Conservation (phyloP, 805 yeast species). For the Cyberlindnera lachancei region DNA sequence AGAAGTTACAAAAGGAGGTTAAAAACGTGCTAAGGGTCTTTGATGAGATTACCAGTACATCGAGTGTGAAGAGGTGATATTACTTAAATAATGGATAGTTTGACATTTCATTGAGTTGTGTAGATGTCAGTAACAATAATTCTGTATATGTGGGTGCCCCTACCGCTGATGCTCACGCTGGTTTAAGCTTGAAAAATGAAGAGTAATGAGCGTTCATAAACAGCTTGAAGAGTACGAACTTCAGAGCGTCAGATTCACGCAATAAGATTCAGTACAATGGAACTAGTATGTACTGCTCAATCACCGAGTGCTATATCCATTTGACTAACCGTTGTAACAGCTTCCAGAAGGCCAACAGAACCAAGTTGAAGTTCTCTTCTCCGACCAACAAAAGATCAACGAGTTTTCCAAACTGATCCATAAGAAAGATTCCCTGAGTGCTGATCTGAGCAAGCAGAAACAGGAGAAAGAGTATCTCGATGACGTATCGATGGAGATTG, state of each 20-base stretch:
- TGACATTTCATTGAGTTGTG: no score
- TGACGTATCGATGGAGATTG: conserved; percentile 79
- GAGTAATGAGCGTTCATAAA: no score
- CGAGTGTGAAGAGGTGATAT: neutral
- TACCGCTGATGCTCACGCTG: no score
- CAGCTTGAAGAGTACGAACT: no score
- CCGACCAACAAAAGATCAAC: conserved; percentile 85
- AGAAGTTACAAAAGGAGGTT: conserved; percentile 4
- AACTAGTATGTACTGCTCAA: conserved; percentile 7
- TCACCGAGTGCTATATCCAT: neutral
- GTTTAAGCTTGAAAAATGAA: no score
- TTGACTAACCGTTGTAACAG: conserved; percentile 1
- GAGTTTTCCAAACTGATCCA: conserved; percentile 77
- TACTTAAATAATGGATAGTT: no score
- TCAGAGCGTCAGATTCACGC: no score
- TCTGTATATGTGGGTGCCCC: no score
- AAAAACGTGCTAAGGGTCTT: conserved; percentile 1
- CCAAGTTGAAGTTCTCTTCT: conserved; percentile 29
- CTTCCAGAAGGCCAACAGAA: conserved; percentile 37
- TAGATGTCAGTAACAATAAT: no score
- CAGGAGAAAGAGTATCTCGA: conserved; percentile 83
- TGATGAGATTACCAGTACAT: no score
- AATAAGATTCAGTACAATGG: conserved; percentile 7
- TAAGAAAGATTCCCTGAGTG: conserved; percentile 53
- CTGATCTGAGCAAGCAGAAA: conserved; percentile 38